Conservation (phyloP, 2,329 filamentous ascomycete genomes). For the Penicillium sp. region DNA sequence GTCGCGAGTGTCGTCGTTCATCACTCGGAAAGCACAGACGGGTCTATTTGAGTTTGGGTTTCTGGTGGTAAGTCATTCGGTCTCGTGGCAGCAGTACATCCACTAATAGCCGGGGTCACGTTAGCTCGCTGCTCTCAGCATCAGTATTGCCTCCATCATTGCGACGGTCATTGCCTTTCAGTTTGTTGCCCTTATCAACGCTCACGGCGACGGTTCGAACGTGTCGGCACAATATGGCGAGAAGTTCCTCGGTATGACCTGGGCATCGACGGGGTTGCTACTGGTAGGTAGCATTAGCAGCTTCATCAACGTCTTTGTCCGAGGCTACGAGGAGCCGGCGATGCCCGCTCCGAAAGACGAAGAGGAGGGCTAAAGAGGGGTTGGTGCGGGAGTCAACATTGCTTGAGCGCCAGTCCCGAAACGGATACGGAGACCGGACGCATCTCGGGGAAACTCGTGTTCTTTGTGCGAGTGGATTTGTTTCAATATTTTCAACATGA, state of each 20-base stretch:
- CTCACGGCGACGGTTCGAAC: constrained; percentile 49
- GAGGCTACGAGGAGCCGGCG: constrained; percentile 5
- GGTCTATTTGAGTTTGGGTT: constrained; percentile 50
- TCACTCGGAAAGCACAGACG: constrained; percentile 44
- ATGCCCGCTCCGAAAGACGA: constrained; percentile 16
- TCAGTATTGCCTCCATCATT: constrained; percentile 71
- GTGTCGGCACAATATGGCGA: constrained; percentile 49
- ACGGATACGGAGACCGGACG: constrained; percentile 1
- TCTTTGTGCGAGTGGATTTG: constrained; percentile 1
- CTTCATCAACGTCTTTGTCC: constrained; percentile 26
- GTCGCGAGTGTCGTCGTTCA: constrained; percentile 43
- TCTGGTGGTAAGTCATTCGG: constrained; percentile 35
- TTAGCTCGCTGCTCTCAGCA: constrained; percentile 52
- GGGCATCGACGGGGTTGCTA: constrained; percentile 49
- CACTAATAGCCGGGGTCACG: background rate
- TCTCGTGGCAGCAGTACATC: constrained; percentile 1
- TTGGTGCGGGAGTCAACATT: background rate
- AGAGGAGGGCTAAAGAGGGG: constrained; percentile 11
- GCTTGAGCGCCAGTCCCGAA: background rate
- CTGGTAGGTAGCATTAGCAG: constrained; percentile 30
- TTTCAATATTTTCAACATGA: background rate
- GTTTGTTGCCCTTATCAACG: constrained; percentile 50
- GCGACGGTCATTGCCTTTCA: constrained; percentile 59
- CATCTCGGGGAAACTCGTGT: background rate
- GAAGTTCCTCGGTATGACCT: constrained; percentile 57